Evolutionary conservation across 306 rosid genomes (phyloP), one percentile per base, ranked within the genome.

Genomic region (Oxytropis ochrocephala): DNA sequence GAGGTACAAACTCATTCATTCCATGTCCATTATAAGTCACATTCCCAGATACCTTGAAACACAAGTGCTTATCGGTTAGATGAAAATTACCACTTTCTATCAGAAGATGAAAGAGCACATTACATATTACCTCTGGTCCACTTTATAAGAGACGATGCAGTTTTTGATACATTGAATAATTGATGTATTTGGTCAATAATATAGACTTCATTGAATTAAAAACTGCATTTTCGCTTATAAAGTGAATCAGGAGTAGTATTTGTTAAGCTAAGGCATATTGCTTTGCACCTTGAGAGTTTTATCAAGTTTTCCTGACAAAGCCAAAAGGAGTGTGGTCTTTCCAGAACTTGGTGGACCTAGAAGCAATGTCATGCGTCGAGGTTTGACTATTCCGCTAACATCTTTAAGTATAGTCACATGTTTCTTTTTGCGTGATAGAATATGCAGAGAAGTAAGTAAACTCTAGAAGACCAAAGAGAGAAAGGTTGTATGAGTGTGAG

Each of bases 291-390:
- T 83, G 2, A 92, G 82, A 81, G 44, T 80, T 12, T 79, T 66
- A 64, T 80, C 91, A 47, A 86, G 89, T 53, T 86, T 90, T 71
- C 98, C 98, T 5, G 96, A 83, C 49, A 92, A 72, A 51, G 91
- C 95, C 62, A 86, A 50, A 70, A 92, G 80, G 14, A 92, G 59
- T 8, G 98, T 84, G 38, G 96, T 89, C 84, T 89, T 92, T 24
- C 98, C 96, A 13, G 96, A 84, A 50, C 91, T 79, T 43, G 95
- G 98, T 72, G 98, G 95, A 53, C 98, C 98, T 43, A 92, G 58
- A 72, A 92, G 96, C 19, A 92, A 58, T 30, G 96, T 83, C 92
- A 92, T 83, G 86, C 91, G 83, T 0, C 87, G 72, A 39, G 98
- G 98, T 69, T 79, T 92, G 70, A 92, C 59, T 2, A 86, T 79